Evolutionary conservation across 2,329 filamentous ascomycete species (phyloP).

Genomic region (Aspergillus persii): DNA sequence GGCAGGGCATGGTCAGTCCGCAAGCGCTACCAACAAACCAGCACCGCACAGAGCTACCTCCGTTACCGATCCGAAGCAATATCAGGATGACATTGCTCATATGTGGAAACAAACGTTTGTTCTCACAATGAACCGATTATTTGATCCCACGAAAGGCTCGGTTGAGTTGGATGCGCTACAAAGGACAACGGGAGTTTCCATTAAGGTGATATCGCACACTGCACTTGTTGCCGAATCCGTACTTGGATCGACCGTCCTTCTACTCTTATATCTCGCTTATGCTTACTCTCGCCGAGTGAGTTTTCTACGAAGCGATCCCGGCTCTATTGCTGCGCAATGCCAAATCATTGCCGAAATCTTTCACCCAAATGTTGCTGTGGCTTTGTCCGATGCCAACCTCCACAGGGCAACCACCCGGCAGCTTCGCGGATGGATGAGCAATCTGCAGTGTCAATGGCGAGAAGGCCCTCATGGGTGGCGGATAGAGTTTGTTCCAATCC

Average conservation of each 20-base stretch:
- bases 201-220: background rate
- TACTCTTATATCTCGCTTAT: slow-evolving; percentile 7
- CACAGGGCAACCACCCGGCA: slow-evolving; percentile 15
- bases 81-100: background rate
- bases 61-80: background rate
- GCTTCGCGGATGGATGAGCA: slow-evolving; percentile 17
- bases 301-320: slow-evolving; percentile 19
- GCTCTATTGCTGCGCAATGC: slow-evolving; percentile 22
- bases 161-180: background rate
- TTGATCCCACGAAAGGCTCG: background rate
- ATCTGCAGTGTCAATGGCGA: slow-evolving; percentile 16
- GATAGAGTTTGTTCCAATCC: slow-evolving; percentile 6
- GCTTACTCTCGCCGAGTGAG: slow-evolving; percentile 15
- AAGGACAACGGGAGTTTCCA: background rate
- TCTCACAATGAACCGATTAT: background rate
- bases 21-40: background rate
- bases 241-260: background rate
- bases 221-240: background rate
- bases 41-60: background rate
- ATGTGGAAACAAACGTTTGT: slow-evolving; percentile 6
- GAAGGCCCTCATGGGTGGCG: slow-evolving; percentile 1
- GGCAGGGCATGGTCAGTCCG: background rate
- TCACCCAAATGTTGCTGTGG: background rate
- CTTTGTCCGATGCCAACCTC: slow-evolving; percentile 3
- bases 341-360: slow-evolving; percentile 12